Evolutionary conservation across 2,329 filamentous ascomycete genomes (phyloP).

Genomic region (Fusarium multiceps): DNA sequence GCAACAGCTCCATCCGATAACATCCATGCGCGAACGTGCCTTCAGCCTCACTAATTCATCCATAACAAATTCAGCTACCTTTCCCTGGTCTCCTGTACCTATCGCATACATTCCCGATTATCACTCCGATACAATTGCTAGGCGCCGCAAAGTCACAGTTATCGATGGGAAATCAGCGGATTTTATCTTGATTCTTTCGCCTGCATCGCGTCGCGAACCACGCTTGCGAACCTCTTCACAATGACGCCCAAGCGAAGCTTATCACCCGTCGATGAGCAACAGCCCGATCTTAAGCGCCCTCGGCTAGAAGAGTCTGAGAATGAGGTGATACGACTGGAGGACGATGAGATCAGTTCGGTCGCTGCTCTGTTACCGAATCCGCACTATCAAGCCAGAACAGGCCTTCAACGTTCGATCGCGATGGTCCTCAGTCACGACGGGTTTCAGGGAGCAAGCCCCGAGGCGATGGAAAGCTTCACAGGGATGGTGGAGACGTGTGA

Average conservation of each 20-base stretch:
- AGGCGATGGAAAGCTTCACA: constrained; percentile 70
- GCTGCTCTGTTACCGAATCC: constrained; percentile 46
- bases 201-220: constrained; percentile 2
- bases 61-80: constrained; percentile 1
- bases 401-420: constrained; percentile 66
- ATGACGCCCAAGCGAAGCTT: constrained; percentile 55
- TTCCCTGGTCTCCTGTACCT: background rate
- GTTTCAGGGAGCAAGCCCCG: constrained; percentile 64
- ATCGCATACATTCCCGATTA: background rate
- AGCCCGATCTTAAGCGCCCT: constrained; percentile 49
- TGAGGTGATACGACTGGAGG: constrained; percentile 4
- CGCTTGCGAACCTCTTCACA: background rate
- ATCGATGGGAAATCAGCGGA: constrained; percentile 12
- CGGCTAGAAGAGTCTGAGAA: constrained; percentile 24
- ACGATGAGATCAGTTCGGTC: constrained; percentile 34
- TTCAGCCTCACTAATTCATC: constrained; percentile 6
- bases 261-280: constrained; percentile 45
- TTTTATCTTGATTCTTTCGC: background rate
- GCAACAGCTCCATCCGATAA: constrained; percentile 11
- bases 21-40: background rate
- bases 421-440: constrained; percentile 68
- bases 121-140: background rate
- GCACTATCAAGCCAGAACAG: constrained; percentile 49
- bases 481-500: constrained; percentile 67
- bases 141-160: background rate